Conservation (phyloP, 2,329 filamentous ascomycete genomes). For the Fusarium kyushuense region DNA sequence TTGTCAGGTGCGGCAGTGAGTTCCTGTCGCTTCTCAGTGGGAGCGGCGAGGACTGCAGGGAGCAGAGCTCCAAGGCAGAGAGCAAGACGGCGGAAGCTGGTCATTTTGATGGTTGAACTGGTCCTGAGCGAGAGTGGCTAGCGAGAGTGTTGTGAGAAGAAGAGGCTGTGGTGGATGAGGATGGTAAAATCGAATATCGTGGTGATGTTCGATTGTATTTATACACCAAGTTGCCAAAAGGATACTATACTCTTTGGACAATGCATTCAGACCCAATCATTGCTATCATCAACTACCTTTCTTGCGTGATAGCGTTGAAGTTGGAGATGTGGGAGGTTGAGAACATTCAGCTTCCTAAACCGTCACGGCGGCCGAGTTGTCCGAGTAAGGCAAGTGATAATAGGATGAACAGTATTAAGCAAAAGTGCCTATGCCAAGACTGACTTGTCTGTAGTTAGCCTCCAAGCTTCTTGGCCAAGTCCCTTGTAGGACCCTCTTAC, state of each 20-base stretch:
- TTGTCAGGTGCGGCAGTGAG: constrained; percentile 36
- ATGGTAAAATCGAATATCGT: constrained; percentile 13
- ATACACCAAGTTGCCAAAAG: constrained; percentile 14
- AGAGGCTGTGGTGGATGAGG: constrained; percentile 25
- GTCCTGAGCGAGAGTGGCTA: background rate
- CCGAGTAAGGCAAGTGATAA: constrained; percentile 45
- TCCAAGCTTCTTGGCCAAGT: constrained; percentile 22
- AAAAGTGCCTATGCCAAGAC: constrained; percentile 37
- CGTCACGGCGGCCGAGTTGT: constrained; percentile 33
- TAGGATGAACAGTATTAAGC: constrained; percentile 19
- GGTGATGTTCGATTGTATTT: constrained; percentile 29
- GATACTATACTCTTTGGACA: background rate
- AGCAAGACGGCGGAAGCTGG: constrained; percentile 49
- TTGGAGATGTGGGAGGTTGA: constrained; percentile 4
- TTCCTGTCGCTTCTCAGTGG: constrained; percentile 32
- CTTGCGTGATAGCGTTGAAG: constrained; percentile 34
- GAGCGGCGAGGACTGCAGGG: constrained; percentile 50
- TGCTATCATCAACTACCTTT: constrained; percentile 30
- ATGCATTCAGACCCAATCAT: constrained; percentile 13
- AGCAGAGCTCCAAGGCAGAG: constrained; percentile 51
- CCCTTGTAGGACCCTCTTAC: constrained; percentile 4
- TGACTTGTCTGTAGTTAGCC: constrained; percentile 16
- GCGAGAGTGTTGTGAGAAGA: constrained; percentile 12
- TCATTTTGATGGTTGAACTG: constrained; percentile 38
- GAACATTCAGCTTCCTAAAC: constrained; percentile 43